Base-by-base conservation (phyloP, 768 basidiomycete species). In the Harrya chromipes region DNA sequence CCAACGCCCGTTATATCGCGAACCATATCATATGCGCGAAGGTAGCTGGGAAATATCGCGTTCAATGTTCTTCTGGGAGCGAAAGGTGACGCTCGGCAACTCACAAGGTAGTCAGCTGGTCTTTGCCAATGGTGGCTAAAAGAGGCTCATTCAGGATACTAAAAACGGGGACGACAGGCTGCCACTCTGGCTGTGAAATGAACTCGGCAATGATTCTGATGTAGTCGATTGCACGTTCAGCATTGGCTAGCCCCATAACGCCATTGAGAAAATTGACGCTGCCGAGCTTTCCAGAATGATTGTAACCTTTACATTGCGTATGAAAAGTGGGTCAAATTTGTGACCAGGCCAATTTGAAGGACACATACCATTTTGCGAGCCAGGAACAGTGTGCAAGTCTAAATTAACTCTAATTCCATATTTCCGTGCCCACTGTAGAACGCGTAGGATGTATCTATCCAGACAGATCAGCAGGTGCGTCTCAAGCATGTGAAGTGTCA, bases 231-330 rank as follows among this genome's bases (percentile, higher is more conserved):
- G 85, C 78, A 20, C 91, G 77, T 66, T 93, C 78, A 10, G 87
- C 92, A 61, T 94, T 94, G 39, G 90, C 89, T 41, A 91, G 58
- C 14, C 91, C 91, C 90, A 93, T 93, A 46, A 83, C 81, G 16
- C 85, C 84, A 47, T 73, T 67, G 54, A 87, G 53, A 53, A 83
- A 79, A 60, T 89, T 87, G 61, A 87, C 67, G 20, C 68, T 67
- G 5, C 87, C 89, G 9, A 58, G 38, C 73, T 72, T 83, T 75
- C 84, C 81, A 64, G 71, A 82, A 60, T 84, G 78, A 55, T 82
- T 82, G 52, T 74, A 78, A 23, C 77, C 79, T 78, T 54, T 0
- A 56, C 37, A 49, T 49, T 11, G 38, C 24, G 45, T 16, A 55
- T 37, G 37, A 43, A 35, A 36, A 35, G 23, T 42, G 10, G 35